Evolutionary conservation across 345 rosid species (phyloP), one percentile per base, ranked within the genome.

Genomic region (Eucalyptus pumila): DNA sequence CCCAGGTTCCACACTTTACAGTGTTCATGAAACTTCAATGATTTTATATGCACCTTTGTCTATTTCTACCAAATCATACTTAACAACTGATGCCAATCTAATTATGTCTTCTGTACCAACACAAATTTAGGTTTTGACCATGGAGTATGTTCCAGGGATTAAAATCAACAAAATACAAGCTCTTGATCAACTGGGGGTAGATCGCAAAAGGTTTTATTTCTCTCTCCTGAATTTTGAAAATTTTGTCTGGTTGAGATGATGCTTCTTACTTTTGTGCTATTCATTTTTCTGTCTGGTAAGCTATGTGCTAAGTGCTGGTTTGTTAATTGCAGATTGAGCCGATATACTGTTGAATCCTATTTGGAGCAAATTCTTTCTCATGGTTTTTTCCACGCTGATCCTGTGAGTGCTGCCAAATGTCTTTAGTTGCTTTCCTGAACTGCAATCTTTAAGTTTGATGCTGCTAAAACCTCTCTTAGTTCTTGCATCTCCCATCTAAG

Each of bases 131-230:
- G 91, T 97, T 91, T 92, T 98, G 93, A 95, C 99, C 85, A 98
- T 98, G 99, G 99, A 98, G 93, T 97, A 98, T 93, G 99, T 98
- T 89, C 99, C 99, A 14, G 99, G 99, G 89, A 98, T 98, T 89
- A 98, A 98, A 93, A 98, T 98, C 90, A 97, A 97, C 94, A 98
- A 94, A 89, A 95, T 94, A 92, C 92, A 95, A 92, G 98, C 98
- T 88, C 89, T 98, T 89, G 99, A 98, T 94, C 94, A 96, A 89
- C 89, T 98, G 88, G 99, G 99, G 52, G 96, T 98, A 93, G 99
- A 97, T 92, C 96, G 99, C 45, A 88, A 96, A 94, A 97, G 97
- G 99, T 97, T 88, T 87, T 67, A 91, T 90, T 88, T 49, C 90
- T 87, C 65, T 72, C 32, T 45, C 50, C 19, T 37, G 44, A 51